These are phyloP conservation scores for Solanum tarapatanum DNA, from an alignment of 257 asterid genomes.

Conservation along the genomic window DNA sequence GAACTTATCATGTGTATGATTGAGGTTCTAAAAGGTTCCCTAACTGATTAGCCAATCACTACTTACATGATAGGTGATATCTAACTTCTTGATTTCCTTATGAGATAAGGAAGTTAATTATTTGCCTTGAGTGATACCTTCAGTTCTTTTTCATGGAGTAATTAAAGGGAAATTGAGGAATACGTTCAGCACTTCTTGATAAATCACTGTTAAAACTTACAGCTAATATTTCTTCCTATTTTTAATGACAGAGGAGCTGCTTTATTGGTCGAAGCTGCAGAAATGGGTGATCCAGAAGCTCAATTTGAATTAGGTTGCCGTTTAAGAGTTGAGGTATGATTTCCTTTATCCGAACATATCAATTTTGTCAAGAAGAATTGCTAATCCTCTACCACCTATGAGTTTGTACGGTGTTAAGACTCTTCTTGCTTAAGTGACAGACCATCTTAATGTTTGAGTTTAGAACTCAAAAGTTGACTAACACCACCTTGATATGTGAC, in stretches of 20 bases:
- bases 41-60: neutral
- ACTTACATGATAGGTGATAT: neutral
- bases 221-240: constrained; percentile 6
- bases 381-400: neutral
- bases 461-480: neutral
- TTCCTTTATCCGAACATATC: neutral
- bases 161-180: neutral
- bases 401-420: neutral
- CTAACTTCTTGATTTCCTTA: neutral
- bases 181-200: neutral
- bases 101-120: neutral
- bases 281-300: constrained; percentile 96
- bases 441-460: neutral
- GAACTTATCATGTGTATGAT: neutral
- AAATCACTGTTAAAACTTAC: neutral
- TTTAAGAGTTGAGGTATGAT: constrained; percentile 71
- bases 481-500: neutral
- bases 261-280: constrained; percentile 94
- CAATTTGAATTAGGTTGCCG: constrained; percentile 77
- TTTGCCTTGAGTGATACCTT: neutral
- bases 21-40: neutral
- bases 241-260: constrained; percentile 72
- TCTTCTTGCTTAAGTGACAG: neutral
- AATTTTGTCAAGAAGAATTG: neutral
- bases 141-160: neutral